Conservation (phyloP, 352 stramenopile genomes). For the Phytophthora hybrid region DNA sequence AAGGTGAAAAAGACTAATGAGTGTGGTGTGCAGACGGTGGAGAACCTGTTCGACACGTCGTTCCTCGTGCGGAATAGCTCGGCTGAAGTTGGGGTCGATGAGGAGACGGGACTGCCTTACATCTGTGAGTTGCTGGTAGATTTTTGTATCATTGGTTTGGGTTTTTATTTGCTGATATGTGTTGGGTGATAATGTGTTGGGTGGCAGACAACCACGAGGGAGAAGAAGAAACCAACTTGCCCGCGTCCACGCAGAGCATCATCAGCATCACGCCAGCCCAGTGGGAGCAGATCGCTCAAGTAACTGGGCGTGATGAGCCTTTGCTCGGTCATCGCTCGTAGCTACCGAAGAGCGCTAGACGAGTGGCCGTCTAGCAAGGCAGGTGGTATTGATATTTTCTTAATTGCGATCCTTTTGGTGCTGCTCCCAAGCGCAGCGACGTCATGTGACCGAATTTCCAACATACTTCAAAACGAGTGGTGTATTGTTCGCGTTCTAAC, state of each 20-base stretch:
- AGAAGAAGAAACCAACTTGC: conserved; percentile 52
- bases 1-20: background rate
- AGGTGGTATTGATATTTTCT: conserved; percentile 32
- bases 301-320: conserved; percentile 57
- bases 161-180: conserved; percentile 1
- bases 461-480: conserved; percentile 17
- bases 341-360: background rate
- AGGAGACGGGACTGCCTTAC: conserved; percentile 61
- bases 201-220: conserved; percentile 73
- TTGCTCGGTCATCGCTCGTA: conserved; percentile 70
- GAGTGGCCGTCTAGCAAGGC: background rate
- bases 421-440: too few species aligned
- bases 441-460: background rate
- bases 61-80: conserved; percentile 82
- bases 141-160: background rate
- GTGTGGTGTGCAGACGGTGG: conserved; percentile 61
- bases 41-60: conserved; percentile 88
- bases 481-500: conserved; percentile 32
- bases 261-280: conserved; percentile 83
- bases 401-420: conserved; percentile 15
- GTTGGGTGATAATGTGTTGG: background rate
- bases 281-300: conserved; percentile 64
- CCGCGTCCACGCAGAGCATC: conserved; percentile 75
- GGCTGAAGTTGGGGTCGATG: conserved; percentile 73
- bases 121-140: conserved; percentile 47